These are phyloP conservation scores for Mycena floridula DNA, from an alignment of 768 basidiomycete species.

Conservation along the genomic window DNA sequence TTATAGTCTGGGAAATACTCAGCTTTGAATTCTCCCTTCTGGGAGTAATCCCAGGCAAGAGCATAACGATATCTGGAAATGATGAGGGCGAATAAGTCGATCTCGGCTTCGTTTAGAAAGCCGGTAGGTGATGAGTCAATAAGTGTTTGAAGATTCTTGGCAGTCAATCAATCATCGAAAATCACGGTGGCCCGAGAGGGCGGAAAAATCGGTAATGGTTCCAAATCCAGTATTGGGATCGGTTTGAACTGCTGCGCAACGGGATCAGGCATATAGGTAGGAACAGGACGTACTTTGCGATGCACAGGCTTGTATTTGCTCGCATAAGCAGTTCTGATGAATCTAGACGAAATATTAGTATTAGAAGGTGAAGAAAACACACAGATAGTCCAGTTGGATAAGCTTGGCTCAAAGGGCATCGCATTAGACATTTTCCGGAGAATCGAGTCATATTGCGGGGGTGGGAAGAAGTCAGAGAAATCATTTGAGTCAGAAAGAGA, in stretches of 20 bases:
- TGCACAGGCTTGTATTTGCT: slow-evolving; percentile 22
- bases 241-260: slow-evolving; percentile 7
- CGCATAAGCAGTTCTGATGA: not conserved
- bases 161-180: slow-evolving; percentile 4
- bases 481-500: not conserved
- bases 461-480: not conserved
- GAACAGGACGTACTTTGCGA: slow-evolving; percentile 18
- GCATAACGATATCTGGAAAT: slow-evolving; percentile 9
- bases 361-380: not conserved
- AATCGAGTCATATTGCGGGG: not conserved
- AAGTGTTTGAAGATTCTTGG: slow-evolving; percentile 9
- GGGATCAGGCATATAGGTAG: slow-evolving; percentile 18
- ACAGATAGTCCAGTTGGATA: not conserved
- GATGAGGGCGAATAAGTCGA: slow-evolving; percentile 11
- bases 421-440: not conserved
- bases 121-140: slow-evolving; percentile 10
- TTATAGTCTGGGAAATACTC: slow-evolving; percentile 27
- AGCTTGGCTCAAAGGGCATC: no score
- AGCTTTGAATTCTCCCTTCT: slow-evolving; percentile 22
- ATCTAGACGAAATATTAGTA: not conserved
- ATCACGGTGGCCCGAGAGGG: slow-evolving; percentile 3
- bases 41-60: slow-evolving; percentile 16
- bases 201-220: slow-evolving; percentile 8
- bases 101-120: slow-evolving; percentile 6
- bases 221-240: slow-evolving; percentile 4